A percentile compares a stretch with the other conserved stretches of the same genome.
Evolutionary conservation across 2,329 filamentous ascomycete species (phyloP).

Genomic region (Xylariaceae sp.): DNA sequence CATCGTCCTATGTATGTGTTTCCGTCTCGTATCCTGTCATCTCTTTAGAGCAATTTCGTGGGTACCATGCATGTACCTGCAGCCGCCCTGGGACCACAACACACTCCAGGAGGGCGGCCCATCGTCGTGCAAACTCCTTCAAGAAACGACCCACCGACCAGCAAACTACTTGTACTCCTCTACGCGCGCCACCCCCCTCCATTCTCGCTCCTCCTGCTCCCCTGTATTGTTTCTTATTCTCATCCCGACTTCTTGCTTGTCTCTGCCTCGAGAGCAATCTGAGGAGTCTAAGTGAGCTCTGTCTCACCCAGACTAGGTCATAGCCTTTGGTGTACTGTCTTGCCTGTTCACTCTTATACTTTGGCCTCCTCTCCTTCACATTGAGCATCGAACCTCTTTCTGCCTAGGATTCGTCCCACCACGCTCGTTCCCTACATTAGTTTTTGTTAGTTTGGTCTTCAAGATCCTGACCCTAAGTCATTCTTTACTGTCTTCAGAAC

Average conservation of each 20-base stretch:
- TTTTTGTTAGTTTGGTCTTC: conserved; percentile 21
- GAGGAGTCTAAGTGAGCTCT: conserved; percentile 32
- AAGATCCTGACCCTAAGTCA: conserved; percentile 33
- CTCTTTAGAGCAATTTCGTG: conserved; percentile 28
- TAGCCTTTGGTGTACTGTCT: conserved; percentile 20
- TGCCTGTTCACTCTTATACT: conserved; percentile 31
- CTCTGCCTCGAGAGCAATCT: conserved; percentile 31
- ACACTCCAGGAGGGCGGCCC: conserved; percentile 12
- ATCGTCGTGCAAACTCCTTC: conserved; percentile 25
- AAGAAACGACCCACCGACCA: conserved; percentile 20
- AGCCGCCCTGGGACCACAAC: conserved; percentile 27
- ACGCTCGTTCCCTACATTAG: conserved; percentile 30
- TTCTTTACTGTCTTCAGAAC: conserved; percentile 26
- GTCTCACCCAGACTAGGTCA: conserved; percentile 32
- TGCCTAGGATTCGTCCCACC: conserved; percentile 26
- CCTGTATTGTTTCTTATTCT: conserved; percentile 34
- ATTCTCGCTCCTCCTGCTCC: conserved; percentile 32
- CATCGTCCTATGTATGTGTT: conserved; percentile 4
- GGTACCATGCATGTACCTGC: conserved; percentile 33
- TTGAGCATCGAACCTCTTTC: conserved; percentile 11
- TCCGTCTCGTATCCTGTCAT: conserved; percentile 25
- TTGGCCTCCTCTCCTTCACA: conserved; percentile 22
- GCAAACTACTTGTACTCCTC: conserved; percentile 29
- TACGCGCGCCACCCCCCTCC: conserved; percentile 33
- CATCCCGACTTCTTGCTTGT: conserved; percentile 32